phyloP scores from a whole-genome alignment of 1,139 yeast species.

The Blastobotrys arbuscula region DNA sequence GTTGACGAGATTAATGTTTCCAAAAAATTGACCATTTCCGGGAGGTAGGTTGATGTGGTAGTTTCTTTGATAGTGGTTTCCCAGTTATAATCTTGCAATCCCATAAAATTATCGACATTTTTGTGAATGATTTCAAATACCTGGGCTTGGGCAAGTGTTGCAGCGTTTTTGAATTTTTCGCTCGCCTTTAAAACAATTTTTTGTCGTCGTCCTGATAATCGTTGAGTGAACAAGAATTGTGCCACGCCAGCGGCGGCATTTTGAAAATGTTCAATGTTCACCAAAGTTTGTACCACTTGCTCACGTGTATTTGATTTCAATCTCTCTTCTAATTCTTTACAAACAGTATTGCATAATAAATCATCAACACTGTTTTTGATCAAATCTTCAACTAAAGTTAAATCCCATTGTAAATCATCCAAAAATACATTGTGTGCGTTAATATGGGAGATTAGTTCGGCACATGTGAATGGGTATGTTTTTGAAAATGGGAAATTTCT shows the following conservation, averaged over 20 bases:
- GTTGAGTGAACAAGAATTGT: slow-evolving; percentile 31
- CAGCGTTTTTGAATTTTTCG: slow-evolving; percentile 51
- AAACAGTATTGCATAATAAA: slow-evolving; percentile 64
- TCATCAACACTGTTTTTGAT: slow-evolving; percentile 56
- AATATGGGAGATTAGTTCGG: slow-evolving; percentile 62
- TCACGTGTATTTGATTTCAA: slow-evolving; percentile 72
- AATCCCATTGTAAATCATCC: slow-evolving; percentile 56
- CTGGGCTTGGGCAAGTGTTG: slow-evolving; percentile 73
- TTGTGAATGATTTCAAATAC: slow-evolving; percentile 65
- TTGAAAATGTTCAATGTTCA: slow-evolving; percentile 81
- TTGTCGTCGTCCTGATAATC: slow-evolving; percentile 34
- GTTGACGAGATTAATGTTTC: slow-evolving; percentile 84
- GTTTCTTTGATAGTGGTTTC: slow-evolving; percentile 42
- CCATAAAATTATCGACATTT: slow-evolving; percentile 74
- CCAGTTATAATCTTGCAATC: slow-evolving; percentile 84
- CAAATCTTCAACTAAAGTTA: slow-evolving; percentile 36
- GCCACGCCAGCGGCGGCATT: slow-evolving; percentile 46
- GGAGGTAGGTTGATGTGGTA: slow-evolving; percentile 70
- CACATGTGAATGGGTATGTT: slow-evolving; percentile 79
- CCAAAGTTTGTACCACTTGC: slow-evolving; percentile 80
- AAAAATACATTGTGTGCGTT: slow-evolving; percentile 58
- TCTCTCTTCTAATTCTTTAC: slow-evolving; percentile 59
- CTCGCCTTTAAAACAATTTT: slow-evolving; percentile 45
- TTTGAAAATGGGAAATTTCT: slow-evolving; percentile 83
- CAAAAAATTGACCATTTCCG: slow-evolving; percentile 83